These are phyloP conservation scores for Hura crepitans DNA, from an alignment of 441 rosid genomes.

Conservation along the genomic window DNA sequence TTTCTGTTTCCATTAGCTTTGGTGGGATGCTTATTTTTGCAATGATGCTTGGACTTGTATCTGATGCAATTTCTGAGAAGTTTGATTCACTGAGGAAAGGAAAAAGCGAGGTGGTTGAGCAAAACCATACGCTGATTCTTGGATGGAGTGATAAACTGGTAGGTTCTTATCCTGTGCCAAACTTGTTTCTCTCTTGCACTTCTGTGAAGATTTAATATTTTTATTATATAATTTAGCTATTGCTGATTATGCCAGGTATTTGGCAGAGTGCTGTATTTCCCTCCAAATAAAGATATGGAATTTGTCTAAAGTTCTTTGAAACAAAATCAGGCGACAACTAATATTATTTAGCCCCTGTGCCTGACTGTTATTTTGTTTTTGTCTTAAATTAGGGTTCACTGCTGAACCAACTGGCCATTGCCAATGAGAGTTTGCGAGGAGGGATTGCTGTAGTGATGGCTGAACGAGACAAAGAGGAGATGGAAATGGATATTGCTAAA, in stretches of 20 bases:
- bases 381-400: slow-evolving; percentile 49
- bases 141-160: slow-evolving; percentile 86
- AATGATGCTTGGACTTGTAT: slow-evolving; percentile 77
- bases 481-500: slow-evolving; percentile 73
- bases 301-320: background rate
- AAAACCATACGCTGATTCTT: slow-evolving; percentile 63
- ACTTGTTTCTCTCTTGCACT: background rate
- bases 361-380: slow-evolving; percentile 16
- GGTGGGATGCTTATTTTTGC: slow-evolving; percentile 84
- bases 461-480: slow-evolving; percentile 74
- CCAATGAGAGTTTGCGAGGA: slow-evolving; percentile 73
- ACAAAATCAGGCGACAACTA: background rate
- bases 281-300: background rate
- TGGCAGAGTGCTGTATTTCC: background rate
- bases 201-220: background rate
- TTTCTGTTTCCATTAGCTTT: slow-evolving; percentile 65
- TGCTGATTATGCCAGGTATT: background rate
- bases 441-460: slow-evolving; percentile 74
- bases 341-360: background rate
- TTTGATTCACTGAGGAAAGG: slow-evolving; percentile 71
- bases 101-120: slow-evolving; percentile 65
- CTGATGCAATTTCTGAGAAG: slow-evolving; percentile 78
- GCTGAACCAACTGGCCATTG: slow-evolving; percentile 60
- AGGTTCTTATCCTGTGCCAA: slow-evolving; percentile 25
- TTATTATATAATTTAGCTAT: background rate